Evolutionary conservation across 257 asterid genomes (phyloP), one percentile per base, ranked within the genome.

Genomic region (Vinca minor): DNA sequence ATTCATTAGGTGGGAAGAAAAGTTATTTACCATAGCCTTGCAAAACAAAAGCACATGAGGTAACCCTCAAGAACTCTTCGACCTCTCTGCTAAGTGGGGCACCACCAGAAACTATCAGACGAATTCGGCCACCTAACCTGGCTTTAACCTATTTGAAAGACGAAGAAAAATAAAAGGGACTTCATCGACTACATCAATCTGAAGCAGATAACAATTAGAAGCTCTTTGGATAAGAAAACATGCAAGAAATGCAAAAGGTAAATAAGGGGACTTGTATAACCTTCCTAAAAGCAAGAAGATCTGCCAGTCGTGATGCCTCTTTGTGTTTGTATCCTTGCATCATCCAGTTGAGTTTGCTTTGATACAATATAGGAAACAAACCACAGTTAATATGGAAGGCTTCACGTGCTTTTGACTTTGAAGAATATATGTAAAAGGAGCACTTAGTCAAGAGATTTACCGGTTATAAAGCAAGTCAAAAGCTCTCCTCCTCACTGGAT

Each of bases 301-400:
- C 98, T 1, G 91, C 96, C 71, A 92, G 48, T 26, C 83, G 95
- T 3, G 98, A 89, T 29, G 98, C 96, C 39, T 82, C 65, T 78
- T 77, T 92, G 68, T 92, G 95, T 68, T 92, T 92, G 85, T 87
- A 87, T 29, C 98, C 98, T 67, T 62, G 63, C 49, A 84, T 84
- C 97, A 92, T 81, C 98, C 98, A 87, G 76, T 81, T 70, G 45
- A 92, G 96, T 74, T 92, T 92, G 85, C 98, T 92, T 88, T 15
- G 73, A 64, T 60, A 70, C 54, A 50, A 64, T 69, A 74, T 28
- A 68, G 45, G 71, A 63, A 44, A n/a, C 26, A 58, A 59, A 72
- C 45, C 56, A 69, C 61, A 47, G 36, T 21, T 45, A 32, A 36
- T 17, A 47, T 65, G 60, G 46, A 26, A 4, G 32, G 35, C 31